Conservation (phyloP, 2,329 filamentous ascomycete species). For the Fusarium sp. region DNA sequence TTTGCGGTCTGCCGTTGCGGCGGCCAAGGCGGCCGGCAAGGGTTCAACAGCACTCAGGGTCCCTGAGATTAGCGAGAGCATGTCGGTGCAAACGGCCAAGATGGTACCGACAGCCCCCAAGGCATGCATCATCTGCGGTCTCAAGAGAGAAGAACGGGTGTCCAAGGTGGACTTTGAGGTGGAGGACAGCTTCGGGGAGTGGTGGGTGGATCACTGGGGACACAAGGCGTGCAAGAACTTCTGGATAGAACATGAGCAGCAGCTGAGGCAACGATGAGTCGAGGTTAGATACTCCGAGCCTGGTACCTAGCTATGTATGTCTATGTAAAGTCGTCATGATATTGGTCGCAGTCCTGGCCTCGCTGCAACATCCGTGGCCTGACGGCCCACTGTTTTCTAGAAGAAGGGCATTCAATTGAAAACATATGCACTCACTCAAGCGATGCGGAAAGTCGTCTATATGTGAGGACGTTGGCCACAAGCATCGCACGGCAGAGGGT, state of each 20-base stretch:
- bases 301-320: background rate
- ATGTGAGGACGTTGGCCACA: background rate
- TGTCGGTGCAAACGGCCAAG: constrained; percentile 76
- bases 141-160: constrained; percentile 89
- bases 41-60: constrained; percentile 61
- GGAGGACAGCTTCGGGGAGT: constrained; percentile 94
- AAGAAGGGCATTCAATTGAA: background rate
- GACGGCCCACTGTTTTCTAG: background rate
- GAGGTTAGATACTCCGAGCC: background rate
- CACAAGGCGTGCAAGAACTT: constrained; percentile 85
- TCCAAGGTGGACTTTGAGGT: constrained; percentile 79
- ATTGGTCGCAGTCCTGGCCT: background rate
- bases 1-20: constrained; percentile 78
- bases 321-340: background rate
- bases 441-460: background rate
- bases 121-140: constrained; percentile 85
- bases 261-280: constrained; percentile 73
- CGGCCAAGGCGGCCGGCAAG: constrained; percentile 70
- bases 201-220: constrained; percentile 94
- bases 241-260: constrained; percentile 81
- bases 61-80: constrained; percentile 78
- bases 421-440: background rate
- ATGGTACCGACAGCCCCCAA: constrained; percentile 80
- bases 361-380: background rate
- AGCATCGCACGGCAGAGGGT: constrained; percentile 9